These are phyloP conservation scores for Misopates orontium DNA, from an alignment of 257 asterid species.

Conservation along the genomic window DNA sequence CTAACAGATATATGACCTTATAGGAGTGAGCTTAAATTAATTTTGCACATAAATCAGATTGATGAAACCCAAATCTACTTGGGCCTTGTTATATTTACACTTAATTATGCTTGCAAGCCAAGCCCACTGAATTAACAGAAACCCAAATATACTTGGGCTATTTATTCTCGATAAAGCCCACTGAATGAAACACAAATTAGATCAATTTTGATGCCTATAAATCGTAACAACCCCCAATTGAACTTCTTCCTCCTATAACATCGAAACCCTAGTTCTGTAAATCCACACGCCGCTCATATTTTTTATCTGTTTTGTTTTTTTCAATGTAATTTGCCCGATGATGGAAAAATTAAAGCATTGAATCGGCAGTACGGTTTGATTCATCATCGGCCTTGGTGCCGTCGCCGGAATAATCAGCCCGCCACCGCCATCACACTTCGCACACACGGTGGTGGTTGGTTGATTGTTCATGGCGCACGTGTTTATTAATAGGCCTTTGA, in stretches of 20 bases:
- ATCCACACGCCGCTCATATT: neutral
- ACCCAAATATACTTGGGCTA: too few relatives aligned
- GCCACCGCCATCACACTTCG: slow-evolving; percentile 30
- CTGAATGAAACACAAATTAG: neutral
- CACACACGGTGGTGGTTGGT: slow-evolving; percentile 30
- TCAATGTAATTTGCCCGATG: slow-evolving; percentile 36
- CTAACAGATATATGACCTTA: too few relatives aligned
- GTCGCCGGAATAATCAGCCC: slow-evolving; percentile 40
- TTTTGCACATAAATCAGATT: too few relatives aligned
- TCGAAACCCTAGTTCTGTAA: slow-evolving; percentile 2
- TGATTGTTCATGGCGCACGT: slow-evolving; percentile 42
- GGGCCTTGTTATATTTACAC: too few relatives aligned
- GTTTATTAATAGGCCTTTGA: slow-evolving; percentile 37
- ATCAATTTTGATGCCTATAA: neutral
- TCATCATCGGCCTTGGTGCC: slow-evolving; percentile 45
- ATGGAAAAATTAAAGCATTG: slow-evolving; percentile 46
- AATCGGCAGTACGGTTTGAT: slow-evolving; percentile 47
- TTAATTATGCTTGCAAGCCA: too few relatives aligned
- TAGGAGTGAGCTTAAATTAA: too few relatives aligned
- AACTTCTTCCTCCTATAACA: neutral
- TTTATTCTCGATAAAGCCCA: neutral
- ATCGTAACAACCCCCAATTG: neutral
- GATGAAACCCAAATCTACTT: too few relatives aligned
- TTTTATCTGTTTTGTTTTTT: neutral
- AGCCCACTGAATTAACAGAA: too few relatives aligned